Evolutionary conservation across 305 asterid species (phyloP).

Genomic region (Fraxinus baroniana): DNA sequence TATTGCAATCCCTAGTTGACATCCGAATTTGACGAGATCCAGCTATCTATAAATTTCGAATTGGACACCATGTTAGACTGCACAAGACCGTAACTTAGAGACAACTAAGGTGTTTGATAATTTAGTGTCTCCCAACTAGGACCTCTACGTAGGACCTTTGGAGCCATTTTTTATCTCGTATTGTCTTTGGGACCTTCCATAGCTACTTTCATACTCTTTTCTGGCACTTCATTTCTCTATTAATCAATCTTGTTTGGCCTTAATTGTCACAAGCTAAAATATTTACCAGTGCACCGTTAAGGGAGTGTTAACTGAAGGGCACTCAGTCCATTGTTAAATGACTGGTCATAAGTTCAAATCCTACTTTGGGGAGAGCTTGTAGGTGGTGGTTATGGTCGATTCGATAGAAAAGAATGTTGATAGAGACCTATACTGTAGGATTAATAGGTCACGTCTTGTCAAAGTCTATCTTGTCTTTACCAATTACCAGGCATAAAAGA

Average conservation of each 20-base stretch:
- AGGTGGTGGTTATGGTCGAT: no score
- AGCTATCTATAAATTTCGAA: no score
- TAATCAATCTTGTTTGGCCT: constrained; percentile 13
- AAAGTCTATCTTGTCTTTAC: no score
- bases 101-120: constrained; percentile 24
- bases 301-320: not conserved
- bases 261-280: not conserved
- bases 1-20: no score
- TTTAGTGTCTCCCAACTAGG: constrained; percentile 37
- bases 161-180: constrained; percentile 27
- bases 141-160: constrained; percentile 16
- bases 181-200: constrained; percentile 29
- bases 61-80: not conserved
- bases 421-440: no score
- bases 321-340: not conserved
- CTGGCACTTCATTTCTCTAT: constrained; percentile 2
- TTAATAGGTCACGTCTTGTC: no score
- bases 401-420: no score
- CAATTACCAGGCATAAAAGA: no score
- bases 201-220: not conserved
- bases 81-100: not conserved
- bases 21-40: no score
- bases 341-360: not conserved
- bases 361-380: not conserved
- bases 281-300: no score